Base-by-base conservation (phyloP, 2,329 filamentous ascomycete species). In the Delphinella strobiligena region DNA sequence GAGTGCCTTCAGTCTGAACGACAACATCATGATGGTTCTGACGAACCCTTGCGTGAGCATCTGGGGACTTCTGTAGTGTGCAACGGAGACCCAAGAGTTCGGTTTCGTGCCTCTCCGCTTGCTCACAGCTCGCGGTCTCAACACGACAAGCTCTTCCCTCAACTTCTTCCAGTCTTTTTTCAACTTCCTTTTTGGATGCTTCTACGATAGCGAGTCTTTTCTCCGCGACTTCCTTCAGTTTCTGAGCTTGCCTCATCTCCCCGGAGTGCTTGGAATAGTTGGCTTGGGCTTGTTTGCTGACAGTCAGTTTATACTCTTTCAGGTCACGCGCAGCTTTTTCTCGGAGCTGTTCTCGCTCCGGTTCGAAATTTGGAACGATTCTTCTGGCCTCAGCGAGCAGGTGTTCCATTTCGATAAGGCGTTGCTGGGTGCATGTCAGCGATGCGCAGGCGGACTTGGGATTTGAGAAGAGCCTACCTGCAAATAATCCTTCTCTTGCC, bases 401-500 rank as follows among this genome's bases (percentile, higher is more conserved):
- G 17, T 12, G 4, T 34, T 41, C 16, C 2, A 24, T 5, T 5
- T 32, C n/a, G 5, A 8, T 7, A 27, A 27, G 22, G 22, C 22
- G 7, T 27, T 27, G 22, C 22, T 27, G 22, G n/a, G n/a, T n/a
- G n/a, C n/a, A n/a, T n/a, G n/a, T n/a, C n/a, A n/a, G n/a, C n/a
- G n/a, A n/a, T n/a, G n/a, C n/a, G n/a, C n/a, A n/a, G n/a, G n/a
- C n/a, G n/a, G n/a, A n/a, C n/a, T n/a, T 7, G 22, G 22, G 22
- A 7, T 32, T 15, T 9, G 18, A 11, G 4, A 2, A 5, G 3
- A 10, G 18, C 38, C 33, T 7, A 41, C 38, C 15, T 41, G 34
- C 12, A 41, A 16, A 14, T 32, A 33, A 27, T 24, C 34, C 19
- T 41, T 41, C 17, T 36, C 33, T 4, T 34, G 27, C 14, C 31